Evolutionary conservation across 805 yeast species (phyloP).

Genomic region (Sugiyamaella qingdaonensis): DNA sequence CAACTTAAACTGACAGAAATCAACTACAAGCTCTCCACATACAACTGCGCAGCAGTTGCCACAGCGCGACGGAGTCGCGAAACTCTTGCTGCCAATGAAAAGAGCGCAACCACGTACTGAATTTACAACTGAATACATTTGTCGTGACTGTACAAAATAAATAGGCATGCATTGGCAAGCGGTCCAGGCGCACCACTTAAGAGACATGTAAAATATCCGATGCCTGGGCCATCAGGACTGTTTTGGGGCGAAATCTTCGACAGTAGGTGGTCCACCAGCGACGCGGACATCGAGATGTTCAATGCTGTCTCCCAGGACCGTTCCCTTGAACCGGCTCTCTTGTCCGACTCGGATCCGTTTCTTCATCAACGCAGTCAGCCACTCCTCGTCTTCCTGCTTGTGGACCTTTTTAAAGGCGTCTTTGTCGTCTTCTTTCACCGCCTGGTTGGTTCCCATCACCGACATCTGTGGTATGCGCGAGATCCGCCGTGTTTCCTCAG

Average conservation of each 20-base stretch:
- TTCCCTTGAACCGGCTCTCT: constrained; percentile 29
- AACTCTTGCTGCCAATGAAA: no score
- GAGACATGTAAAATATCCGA: no score
- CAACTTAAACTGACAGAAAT: no score
- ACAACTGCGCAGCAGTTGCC: no score
- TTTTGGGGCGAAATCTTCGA: constrained; percentile 16
- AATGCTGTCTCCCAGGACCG: constrained; percentile 23
- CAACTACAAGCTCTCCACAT: no score
- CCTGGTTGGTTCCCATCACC: neutral
- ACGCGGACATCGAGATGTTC: constrained; percentile 10
- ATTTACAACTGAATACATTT: no score
- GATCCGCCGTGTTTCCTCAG: constrained; percentile 40
- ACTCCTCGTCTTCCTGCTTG: constrained; percentile 25
- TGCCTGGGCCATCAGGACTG: no score
- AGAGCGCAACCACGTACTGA: no score
- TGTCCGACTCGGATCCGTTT: constrained; percentile 35
- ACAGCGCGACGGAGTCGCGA: no score
- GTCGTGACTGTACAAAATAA: no score
- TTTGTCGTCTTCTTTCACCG: neutral
- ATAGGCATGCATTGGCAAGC: no score
- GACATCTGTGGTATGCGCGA: constrained; percentile 13
- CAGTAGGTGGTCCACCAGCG: constrained; percentile 22
- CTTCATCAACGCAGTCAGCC: constrained; percentile 31
- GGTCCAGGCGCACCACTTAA: no score
- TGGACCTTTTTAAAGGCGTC: neutral